Evolutionary conservation across 176 grass and related monocot genomes (phyloP).

Genomic region (Phoenix roebelenii): DNA sequence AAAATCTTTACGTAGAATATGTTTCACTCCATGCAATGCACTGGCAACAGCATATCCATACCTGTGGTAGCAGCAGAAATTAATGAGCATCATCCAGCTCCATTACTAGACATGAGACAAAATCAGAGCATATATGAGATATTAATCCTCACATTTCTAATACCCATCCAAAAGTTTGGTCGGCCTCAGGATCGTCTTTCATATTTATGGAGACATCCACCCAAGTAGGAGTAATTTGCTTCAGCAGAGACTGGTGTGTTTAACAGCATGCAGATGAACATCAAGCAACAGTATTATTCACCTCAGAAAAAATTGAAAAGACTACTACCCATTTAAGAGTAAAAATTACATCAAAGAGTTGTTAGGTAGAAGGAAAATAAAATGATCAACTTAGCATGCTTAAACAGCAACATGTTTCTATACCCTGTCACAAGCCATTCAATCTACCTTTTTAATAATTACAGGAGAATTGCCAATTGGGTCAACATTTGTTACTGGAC

Average conservation of each 20-base stretch:
- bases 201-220: conserved; percentile 90
- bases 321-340: no score
- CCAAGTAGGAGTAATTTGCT: conserved; percentile 99
- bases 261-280: neutral
- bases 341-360: neutral
- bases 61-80: conserved; percentile 34
- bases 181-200: conserved; percentile 86
- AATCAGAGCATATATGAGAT: conserved; percentile 2
- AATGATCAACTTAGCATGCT: no score
- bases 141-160: conserved; percentile 79
- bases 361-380: neutral
- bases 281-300: no score
- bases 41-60: conserved; percentile 97
- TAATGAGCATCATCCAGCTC: neutral
- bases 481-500: conserved; percentile 74
- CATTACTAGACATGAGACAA: neutral
- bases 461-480: conserved; percentile 96
- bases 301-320: no score
- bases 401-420: no score
- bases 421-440: no score
- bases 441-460: conserved; percentile 87
- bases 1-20: conserved; percentile 93
- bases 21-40: conserved; percentile 94
- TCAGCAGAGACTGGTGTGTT: conserved; percentile 40
- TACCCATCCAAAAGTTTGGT: conserved; percentile 98